A percentile compares a stretch with the other conserved stretches of the same genome.
phyloP scores from a whole-genome alignment of 176 grass and related monocot species.

The Panicum miliaceum region DNA sequence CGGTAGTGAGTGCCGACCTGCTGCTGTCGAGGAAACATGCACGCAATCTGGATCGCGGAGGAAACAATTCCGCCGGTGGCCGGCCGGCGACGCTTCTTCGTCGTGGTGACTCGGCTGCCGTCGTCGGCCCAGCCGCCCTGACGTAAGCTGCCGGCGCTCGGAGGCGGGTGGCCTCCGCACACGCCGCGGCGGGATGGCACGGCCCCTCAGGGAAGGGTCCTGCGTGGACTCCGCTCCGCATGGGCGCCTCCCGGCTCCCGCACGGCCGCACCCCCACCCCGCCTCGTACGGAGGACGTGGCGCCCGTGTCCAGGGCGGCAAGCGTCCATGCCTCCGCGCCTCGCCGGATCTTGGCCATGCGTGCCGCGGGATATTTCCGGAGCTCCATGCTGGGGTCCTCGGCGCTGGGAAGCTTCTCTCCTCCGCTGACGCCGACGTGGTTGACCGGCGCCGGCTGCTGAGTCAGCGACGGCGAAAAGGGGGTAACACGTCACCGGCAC shows the following conservation, averaged over 20 bases:
- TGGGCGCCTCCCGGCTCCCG: no score
- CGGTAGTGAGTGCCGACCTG: background rate
- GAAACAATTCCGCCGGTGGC: background rate
- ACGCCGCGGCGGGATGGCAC: background rate
- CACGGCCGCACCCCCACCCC: background rate
- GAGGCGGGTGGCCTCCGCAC: background rate
- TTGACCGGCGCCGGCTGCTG: conserved; percentile 12
- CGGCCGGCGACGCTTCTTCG: no score
- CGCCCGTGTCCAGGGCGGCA: background rate
- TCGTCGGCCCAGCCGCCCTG: no score
- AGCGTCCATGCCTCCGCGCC: background rate
- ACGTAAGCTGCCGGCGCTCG: background rate
- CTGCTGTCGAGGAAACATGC: background rate
- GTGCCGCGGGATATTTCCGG: background rate
- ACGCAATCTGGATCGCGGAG: background rate
- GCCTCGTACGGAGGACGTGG: no score
- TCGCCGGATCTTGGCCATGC: background rate
- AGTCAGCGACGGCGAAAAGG: conserved; percentile 7
- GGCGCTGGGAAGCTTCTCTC: background rate
- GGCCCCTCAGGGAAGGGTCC: background rate
- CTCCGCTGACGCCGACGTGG: background rate
- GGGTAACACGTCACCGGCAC: background rate
- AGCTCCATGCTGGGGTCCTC: background rate
- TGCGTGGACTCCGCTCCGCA: background rate
- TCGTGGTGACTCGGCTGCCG: background rate